phyloP scores from a whole-genome alignment of 345 rosid species.

The Euphorbia peplus region DNA sequence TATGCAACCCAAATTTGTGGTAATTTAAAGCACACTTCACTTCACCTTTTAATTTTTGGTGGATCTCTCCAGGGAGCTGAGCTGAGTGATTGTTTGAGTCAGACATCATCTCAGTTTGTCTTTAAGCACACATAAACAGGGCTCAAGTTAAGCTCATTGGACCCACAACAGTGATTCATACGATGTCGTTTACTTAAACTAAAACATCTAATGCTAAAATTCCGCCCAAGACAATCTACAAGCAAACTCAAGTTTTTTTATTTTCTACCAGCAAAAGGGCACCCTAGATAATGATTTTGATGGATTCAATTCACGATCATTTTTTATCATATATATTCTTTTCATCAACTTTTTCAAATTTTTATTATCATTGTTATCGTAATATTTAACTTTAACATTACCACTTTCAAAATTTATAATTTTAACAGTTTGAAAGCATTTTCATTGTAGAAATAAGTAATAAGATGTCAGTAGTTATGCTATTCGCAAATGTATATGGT shows the following conservation, averaged over 20 bases:
- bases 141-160: neutral
- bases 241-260: neutral
- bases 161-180: constrained; percentile 6
- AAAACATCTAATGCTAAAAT: neutral
- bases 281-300: too few relatives aligned
- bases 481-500: too few relatives aligned
- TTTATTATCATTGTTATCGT: too few relatives aligned
- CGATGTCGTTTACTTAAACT: neutral
- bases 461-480: too few relatives aligned
- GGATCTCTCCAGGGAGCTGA: neutral
- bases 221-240: neutral
- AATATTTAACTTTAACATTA: too few relatives aligned
- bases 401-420: too few relatives aligned
- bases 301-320: too few relatives aligned
- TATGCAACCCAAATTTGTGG: neutral
- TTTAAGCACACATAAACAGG: constrained; percentile 9
- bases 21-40: constrained; percentile 11
- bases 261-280: neutral
- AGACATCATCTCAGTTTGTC: constrained; percentile 9
- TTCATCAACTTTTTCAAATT: too few relatives aligned
- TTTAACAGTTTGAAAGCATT: too few relatives aligned
- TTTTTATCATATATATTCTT: too few relatives aligned
- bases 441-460: too few relatives aligned
- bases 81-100: neutral
- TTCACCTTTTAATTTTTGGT: neutral